Evolutionary conservation across 2,329 filamentous ascomycete species (phyloP), one percentile per base, ranked within the genome.

Genomic region (Chaetoscypha palmicola): DNA sequence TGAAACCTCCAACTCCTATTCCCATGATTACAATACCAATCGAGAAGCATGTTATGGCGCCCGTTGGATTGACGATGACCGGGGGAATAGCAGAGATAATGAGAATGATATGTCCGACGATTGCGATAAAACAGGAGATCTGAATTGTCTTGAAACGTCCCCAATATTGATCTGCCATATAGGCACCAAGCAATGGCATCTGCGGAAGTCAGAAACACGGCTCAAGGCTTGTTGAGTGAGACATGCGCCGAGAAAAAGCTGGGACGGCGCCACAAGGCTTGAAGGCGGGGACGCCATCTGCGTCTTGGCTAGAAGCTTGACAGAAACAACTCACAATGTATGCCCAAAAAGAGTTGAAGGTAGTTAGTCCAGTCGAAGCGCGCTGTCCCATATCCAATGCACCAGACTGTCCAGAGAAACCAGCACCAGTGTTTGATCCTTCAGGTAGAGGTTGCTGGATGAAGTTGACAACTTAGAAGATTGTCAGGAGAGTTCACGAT

Each of bases 141-240:
- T 76, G 65, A 47, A 79, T 79, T n/a, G 76, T 78, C 64, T 75
- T 78, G 66, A 76, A 79, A 54, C 76, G 73, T 43, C 76, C 76
- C 41, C 76, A 68, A 49, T 76, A 77, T 55, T 73, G 69, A 53
- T 79, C 66, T 38, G 81, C 79, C 22, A 77, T 56, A 54, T 69
- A 77, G 7, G 70, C 76, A 51, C 75, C 74, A 17, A 69, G 52
- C 12, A 74, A 54, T 20, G 72, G 72, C 53, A 68, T 68, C 19
- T 38, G 14, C 17, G 12, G n/a, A 22, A 36, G 23, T 36, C 23
- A 43, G 38, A 31, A 19, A 7, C 5, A 1, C 10, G 12, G 17
- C 14, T 17, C n/a, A 39, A n/a, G 12, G 16, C 24, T 26, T 11
- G 23, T 30, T 16, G 28, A 12, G 28, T 31, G 28, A 12, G 28